phyloP scores from a whole-genome alignment of 78 protist species.

The Dictyostelium citrinum region DNA sequence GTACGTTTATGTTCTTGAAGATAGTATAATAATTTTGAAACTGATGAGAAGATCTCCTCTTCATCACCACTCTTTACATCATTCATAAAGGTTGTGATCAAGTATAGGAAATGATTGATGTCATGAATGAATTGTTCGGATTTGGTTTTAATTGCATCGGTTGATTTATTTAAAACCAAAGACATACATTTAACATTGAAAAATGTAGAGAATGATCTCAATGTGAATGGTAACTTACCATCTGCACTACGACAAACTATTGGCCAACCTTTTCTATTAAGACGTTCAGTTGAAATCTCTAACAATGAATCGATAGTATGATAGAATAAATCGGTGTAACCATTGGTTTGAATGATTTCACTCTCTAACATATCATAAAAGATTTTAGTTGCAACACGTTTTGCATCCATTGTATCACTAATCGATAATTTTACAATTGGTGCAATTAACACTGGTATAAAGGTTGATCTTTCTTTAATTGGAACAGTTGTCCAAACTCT shows the following conservation, averaged over 20 bases:
- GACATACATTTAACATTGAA: constrained; percentile 46
- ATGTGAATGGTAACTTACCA: constrained; percentile 45
- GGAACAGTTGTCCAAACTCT: constrained; percentile 70
- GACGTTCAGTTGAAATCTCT: background rate
- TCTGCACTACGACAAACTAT: background rate
- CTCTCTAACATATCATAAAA: constrained; percentile 68
- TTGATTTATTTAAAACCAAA: constrained; percentile 27
- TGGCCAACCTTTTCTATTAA: constrained; percentile 52
- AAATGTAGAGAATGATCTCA: constrained; percentile 19
- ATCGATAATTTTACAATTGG: constrained; percentile 59
- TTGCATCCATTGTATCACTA: constrained; percentile 58
- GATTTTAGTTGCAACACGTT: constrained; percentile 67
- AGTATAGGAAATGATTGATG: constrained; percentile 9
- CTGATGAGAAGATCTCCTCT: constrained; percentile 52
- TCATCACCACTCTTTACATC: constrained; percentile 57
- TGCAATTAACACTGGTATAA: constrained; percentile 28
- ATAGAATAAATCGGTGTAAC: constrained; percentile 20
- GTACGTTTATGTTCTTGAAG: constrained; percentile 45
- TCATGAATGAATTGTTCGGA: constrained; percentile 51
- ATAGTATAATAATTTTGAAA: constrained; percentile 11
- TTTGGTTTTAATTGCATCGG: constrained; percentile 15
- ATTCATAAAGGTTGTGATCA: constrained; percentile 29
- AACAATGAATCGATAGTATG: constrained; percentile 28
- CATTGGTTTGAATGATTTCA: constrained; percentile 35
- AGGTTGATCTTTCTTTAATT: constrained; percentile 38